These are phyloP conservation scores for Lichenothelia convexa DNA, from an alignment of 495 filamentous ascomycete species.

Conservation along the genomic window DNA sequence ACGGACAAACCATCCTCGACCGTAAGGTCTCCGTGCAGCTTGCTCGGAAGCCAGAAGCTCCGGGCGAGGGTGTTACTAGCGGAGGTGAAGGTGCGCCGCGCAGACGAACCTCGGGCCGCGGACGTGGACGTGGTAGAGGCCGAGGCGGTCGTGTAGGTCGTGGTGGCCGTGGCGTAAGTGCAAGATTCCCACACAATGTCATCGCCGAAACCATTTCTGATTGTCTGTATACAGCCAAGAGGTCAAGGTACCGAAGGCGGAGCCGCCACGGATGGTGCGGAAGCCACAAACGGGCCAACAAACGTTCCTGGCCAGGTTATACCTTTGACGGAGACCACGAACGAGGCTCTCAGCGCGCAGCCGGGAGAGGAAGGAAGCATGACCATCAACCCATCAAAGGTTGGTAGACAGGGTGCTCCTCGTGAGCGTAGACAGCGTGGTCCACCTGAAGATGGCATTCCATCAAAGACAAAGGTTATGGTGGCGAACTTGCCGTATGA, in stretches of 20 bases:
- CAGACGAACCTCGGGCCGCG: conserved; percentile 21
- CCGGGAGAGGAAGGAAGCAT: conserved; percentile 27
- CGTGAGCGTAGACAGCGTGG: conserved; percentile 66
- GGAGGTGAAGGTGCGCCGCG: conserved; percentile 43
- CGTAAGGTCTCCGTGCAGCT: conserved; percentile 98
- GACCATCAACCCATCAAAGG: conserved; percentile 20
- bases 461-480: conserved; percentile 99
- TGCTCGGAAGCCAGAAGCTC: conserved; percentile 86
- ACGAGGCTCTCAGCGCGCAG: conserved; percentile 33
- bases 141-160: conserved; percentile 69
- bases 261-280: conserved; percentile 11
- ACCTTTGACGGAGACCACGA: conserved; percentile 41
- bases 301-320: conserved; percentile 35
- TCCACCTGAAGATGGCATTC: conserved; percentile 91
- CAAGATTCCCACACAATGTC: background rate
- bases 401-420: conserved; percentile 28
- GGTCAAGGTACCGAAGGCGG: conserved; percentile 5
- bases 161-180: conserved; percentile 54
- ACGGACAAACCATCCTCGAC: conserved; percentile 88
- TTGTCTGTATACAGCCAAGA: background rate
- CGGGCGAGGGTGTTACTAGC: conserved; percentile 38
- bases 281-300: conserved; percentile 26
- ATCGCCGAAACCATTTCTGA: conserved; percentile 6
- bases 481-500: conserved; percentile 98
- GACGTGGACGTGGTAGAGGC: conserved; percentile 30